Evolutionary conservation across 2,329 filamentous ascomycete genomes (phyloP), one percentile per base, ranked within the genome.

Genomic region (Aspergillus clavatus): DNA sequence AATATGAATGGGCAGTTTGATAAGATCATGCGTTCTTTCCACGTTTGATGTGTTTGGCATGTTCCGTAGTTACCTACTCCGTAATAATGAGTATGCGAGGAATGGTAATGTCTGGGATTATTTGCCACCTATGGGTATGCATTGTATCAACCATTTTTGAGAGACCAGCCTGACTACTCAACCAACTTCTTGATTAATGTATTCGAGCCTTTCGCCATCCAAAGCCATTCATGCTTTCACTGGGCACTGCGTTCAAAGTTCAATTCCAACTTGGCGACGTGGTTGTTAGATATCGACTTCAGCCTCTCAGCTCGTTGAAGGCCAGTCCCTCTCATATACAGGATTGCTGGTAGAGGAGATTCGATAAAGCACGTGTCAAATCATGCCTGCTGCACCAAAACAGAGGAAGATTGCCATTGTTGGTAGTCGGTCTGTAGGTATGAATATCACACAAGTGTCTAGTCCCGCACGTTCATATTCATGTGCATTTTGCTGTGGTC

Each of bases 381-480:
- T 61, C 55, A 87, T 87, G 83, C 77, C 83, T 56, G 72, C 84
- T 38, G 80, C 83, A 49, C 80, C 84, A 47, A 95, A 95, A 72
- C 89, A 95, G 72, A 80, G 90, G 62, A 96, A 96, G 78, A 86
- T 96, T 68, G 90, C 90, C 71, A 91, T 96, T 72, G 89, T 96
- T 53, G 90, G 90, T 73, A 94, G 88, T 73, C 84, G 90, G 63
- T 93, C 90, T 50, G 90, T 96, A 65, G 86, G 86, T 89, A 78
- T 59, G 80, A 72, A 7, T 35, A 18, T 18, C 14, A 18, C 4
- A 21, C 31, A 11, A 21, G 31, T 18, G 18, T 35, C 7, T 16
- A 19, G n/a, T 19, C 18, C 8, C 19, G 6, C 31, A 18, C 12
- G 10, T 10, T 18, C 19, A 10, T 18, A 4, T 10, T 11, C 14